Conservation (phyloP, 1,284 basidiomycete genomes). For the Pholiota adiposa region DNA sequence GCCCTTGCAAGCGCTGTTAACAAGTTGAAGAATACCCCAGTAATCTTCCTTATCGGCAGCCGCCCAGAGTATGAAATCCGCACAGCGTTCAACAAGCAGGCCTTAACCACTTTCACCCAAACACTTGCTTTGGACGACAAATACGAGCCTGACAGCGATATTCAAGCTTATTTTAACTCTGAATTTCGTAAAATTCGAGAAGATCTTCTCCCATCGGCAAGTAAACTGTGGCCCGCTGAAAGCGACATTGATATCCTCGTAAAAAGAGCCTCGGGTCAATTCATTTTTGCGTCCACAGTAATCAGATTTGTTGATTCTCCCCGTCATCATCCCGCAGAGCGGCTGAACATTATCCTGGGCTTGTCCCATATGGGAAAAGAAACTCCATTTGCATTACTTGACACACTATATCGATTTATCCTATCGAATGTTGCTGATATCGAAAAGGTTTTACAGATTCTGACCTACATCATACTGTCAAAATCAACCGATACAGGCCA, state of each 20-base stretch:
- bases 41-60: slow-evolving; percentile 11
- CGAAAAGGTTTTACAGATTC: too few relatives aligned
- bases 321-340: not conserved
- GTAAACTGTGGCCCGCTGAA: not conserved
- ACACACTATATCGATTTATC: not conserved
- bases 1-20: not conserved
- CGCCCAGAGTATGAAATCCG: slow-evolving; percentile 7
- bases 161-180: not conserved
- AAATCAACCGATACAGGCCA: not conserved
- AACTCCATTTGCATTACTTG: not conserved
- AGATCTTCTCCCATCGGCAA: not conserved
- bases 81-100: not conserved
- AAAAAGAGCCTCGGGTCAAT: not conserved
- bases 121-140: not conserved
- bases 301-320: not conserved
- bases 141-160: not conserved
- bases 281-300: not conserved
- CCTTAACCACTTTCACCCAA: too few relatives aligned
- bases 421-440: too few relatives aligned
- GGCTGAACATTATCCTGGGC: not conserved
- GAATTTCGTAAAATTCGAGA: not conserved
- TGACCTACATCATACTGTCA: not conserved
- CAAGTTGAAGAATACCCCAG: not conserved
- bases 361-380: not conserved
- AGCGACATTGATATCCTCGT: not conserved